Conservation (phyloP, 495 filamentous ascomycete species). For the Penicillium parvum region DNA sequence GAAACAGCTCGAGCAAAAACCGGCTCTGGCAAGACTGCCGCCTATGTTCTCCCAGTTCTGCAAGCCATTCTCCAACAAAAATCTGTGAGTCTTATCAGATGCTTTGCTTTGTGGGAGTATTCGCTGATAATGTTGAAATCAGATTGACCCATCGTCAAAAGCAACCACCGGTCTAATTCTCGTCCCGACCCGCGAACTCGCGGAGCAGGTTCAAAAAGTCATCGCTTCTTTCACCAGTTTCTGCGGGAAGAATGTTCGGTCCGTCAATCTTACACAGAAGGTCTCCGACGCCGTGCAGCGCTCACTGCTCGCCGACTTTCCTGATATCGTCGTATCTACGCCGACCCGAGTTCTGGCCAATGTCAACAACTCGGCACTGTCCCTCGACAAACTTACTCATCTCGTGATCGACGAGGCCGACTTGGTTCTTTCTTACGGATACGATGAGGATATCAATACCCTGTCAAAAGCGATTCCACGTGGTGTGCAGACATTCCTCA, state of each 20-base stretch:
- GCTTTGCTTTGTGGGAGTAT: neutral
- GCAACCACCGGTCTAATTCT: conserved; percentile 71
- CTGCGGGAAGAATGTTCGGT: conserved; percentile 77
- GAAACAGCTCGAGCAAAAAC: conserved; percentile 74
- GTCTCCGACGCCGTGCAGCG: conserved; percentile 81
- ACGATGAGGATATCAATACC: conserved; percentile 80
- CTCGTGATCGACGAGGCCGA: conserved; percentile 96
- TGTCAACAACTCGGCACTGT: conserved; percentile 63
- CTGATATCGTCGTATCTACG: conserved; percentile 86
- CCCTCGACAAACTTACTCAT: conserved; percentile 63
- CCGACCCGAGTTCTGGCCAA: conserved; percentile 71
- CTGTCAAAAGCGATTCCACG: conserved; percentile 72
- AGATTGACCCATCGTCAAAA: conserved; percentile 41
- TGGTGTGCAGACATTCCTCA: conserved; percentile 84
- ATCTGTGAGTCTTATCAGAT: conserved; percentile 43
- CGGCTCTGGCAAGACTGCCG: conserved; percentile 94
- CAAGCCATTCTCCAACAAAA: conserved; percentile 76
- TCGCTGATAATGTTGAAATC: neutral
- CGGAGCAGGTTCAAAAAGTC: conserved; percentile 77
- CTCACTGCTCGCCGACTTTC: conserved; percentile 78
- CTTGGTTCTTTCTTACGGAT: conserved; percentile 89
- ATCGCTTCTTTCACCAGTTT: conserved; percentile 69
- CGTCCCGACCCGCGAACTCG: conserved; percentile 90
- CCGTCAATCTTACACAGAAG: conserved; percentile 81
- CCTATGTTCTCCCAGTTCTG: conserved; percentile 87